Conservation (phyloP, 2,329 filamentous ascomycete genomes). For the Aspergillus uvarum region DNA sequence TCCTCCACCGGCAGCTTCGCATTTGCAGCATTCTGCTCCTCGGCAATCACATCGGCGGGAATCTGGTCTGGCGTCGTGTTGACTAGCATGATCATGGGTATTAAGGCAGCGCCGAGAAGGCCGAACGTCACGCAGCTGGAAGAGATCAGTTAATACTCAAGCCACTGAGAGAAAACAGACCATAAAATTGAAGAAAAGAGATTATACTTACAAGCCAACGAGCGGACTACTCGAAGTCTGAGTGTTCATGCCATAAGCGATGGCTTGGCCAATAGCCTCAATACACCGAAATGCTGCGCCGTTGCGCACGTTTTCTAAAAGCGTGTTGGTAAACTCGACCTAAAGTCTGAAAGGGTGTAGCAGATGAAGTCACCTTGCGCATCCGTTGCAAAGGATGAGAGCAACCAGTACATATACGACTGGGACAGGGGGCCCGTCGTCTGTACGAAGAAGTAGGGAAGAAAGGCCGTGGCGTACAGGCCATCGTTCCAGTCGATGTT, state of each 20-base stretch:
- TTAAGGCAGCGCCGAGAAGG: slow-evolving; percentile 36
- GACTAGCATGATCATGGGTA: slow-evolving; percentile 42
- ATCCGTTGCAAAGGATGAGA: slow-evolving; percentile 46
- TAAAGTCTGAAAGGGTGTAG: too few species aligned
- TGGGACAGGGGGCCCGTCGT: slow-evolving; percentile 46
- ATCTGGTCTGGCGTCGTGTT: slow-evolving; percentile 44
- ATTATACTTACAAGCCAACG: slow-evolving; percentile 39
- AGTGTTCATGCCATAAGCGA: slow-evolving; percentile 46
- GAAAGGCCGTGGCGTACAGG: slow-evolving; percentile 45
- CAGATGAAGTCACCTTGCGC: slow-evolving; percentile 32
- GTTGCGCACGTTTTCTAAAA: slow-evolving; percentile 44
- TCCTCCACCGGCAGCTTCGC: too few species aligned
- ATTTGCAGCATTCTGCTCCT: slow-evolving; percentile 26
- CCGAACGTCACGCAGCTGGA: slow-evolving; percentile 41
- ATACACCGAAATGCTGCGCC: slow-evolving; percentile 45
- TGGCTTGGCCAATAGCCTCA: slow-evolving; percentile 44
- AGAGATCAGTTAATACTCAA: background rate
- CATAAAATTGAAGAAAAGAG: background rate
- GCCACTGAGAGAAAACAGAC: background rate
- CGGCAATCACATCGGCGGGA: slow-evolving; percentile 41
- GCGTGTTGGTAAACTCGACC: background rate
- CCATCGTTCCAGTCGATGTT: slow-evolving; percentile 50
- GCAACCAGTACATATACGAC: slow-evolving; percentile 49
- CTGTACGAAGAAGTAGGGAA: slow-evolving; percentile 53
- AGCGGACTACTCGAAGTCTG: slow-evolving; percentile 39